Evolutionary conservation across 768 basidiomycete species (phyloP).

Genomic region (Mycena epipterygia): DNA sequence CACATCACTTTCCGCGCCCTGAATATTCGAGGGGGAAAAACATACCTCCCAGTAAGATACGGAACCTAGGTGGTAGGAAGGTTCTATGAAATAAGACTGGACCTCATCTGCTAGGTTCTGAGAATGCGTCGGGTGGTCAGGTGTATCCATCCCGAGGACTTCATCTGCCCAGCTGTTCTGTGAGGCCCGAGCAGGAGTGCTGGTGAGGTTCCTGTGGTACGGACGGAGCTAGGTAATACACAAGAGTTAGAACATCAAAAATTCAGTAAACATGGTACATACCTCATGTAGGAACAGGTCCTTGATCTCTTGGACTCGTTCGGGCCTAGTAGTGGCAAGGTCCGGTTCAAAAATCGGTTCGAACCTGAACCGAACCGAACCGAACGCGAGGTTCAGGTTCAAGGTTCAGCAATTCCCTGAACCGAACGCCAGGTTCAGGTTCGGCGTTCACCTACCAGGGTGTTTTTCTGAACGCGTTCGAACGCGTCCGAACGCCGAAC

Average conservation of each 20-base stretch:
- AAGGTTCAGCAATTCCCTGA: no score
- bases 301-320: neutral
- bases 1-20: neutral
- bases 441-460: no score
- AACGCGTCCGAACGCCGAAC: no score
- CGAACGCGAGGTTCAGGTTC: no score
- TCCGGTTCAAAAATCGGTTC: no score
- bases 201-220: conserved; percentile 18
- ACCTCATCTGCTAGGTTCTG: conserved; percentile 19
- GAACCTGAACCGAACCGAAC: no score
- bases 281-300: conserved; percentile 13
- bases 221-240: conserved; percentile 11
- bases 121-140: neutral
- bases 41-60: conserved; percentile 20
- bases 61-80: neutral
- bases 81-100: conserved; percentile 4
- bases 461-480: no score
- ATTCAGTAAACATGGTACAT: neutral
- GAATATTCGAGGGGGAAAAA: neutral
- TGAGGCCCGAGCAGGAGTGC: conserved; percentile 10
- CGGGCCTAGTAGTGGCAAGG: no score
- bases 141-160: conserved; percentile 18
- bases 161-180: conserved; percentile 17
- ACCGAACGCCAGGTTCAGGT: no score
- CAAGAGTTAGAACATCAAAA: neutral